phyloP scores from a whole-genome alignment of 1,139 yeast genomes.

The Yamadazyma aaseri region DNA sequence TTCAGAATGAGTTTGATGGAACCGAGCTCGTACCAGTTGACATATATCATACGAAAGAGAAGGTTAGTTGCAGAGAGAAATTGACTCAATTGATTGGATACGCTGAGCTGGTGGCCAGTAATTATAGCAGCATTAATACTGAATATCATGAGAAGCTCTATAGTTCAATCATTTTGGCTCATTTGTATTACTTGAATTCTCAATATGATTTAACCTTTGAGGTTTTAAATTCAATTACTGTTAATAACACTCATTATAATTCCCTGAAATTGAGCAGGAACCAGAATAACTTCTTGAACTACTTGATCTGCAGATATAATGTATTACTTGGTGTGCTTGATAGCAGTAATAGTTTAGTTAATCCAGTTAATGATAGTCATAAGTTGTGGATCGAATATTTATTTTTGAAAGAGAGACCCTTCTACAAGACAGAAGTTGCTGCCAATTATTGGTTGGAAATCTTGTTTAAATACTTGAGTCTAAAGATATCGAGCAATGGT shows the following conservation, averaged over 20 bases:
- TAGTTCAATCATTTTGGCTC: slow-evolving; percentile 34
- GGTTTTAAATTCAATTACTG: slow-evolving; percentile 18
- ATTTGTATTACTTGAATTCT: slow-evolving; percentile 33
- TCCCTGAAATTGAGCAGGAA: slow-evolving; percentile 13
- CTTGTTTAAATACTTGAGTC: slow-evolving; percentile 26
- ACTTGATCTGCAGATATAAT: slow-evolving; percentile 37
- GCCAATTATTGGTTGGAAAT: slow-evolving; percentile 42
- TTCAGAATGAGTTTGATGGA: slow-evolving; percentile 33
- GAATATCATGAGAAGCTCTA: slow-evolving; percentile 34
- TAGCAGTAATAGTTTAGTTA: slow-evolving; percentile 10
- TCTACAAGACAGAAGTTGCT: slow-evolving; percentile 34
- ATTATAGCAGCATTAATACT: slow-evolving; percentile 26
- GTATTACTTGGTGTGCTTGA: slow-evolving; percentile 32
- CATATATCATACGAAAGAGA: slow-evolving; percentile 14
- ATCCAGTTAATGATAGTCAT: slow-evolving; percentile 13
- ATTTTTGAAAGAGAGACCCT: slow-evolving; percentile 24
- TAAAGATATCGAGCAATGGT: slow-evolving; percentile 23
- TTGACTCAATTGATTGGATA: slow-evolving; percentile 30
- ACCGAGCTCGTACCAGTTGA: slow-evolving; percentile 25
- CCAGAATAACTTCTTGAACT: slow-evolving; percentile 29
- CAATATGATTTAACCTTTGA: slow-evolving; percentile 24
- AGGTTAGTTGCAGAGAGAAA: slow-evolving; percentile 21
- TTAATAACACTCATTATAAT: slow-evolving; percentile 14
- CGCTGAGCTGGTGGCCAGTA: slow-evolving; percentile 28
- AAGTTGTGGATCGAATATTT: slow-evolving; percentile 36